Conservation (phyloP, 495 filamentous ascomycete genomes). For the Aspergillus saccharolyticus region DNA sequence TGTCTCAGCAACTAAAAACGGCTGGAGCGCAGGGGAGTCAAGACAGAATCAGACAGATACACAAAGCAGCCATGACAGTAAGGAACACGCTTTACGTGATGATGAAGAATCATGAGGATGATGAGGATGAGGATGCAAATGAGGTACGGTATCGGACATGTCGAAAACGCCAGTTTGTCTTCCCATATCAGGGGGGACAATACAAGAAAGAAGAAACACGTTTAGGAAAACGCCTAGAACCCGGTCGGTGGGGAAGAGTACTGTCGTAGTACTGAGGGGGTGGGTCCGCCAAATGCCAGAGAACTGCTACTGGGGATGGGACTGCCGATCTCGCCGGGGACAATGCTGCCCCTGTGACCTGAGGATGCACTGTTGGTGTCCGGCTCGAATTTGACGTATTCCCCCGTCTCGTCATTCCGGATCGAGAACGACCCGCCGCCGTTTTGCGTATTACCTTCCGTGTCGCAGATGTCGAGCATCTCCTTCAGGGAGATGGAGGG, state of each 20-base stretch:
- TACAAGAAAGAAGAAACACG: not conserved
- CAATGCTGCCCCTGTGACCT: conserved; percentile 39
- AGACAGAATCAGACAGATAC: too few relatives aligned
- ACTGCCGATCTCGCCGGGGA: conserved; percentile 49
- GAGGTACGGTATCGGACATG: too few relatives aligned
- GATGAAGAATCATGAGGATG: too few relatives aligned
- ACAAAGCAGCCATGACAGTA: too few relatives aligned
- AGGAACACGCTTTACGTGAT: too few relatives aligned
- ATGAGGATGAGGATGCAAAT: too few relatives aligned
- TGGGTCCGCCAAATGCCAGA: conserved; percentile 39
- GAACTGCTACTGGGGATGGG: conserved; percentile 41
- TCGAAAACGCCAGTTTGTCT: not conserved
- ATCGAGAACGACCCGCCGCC: conserved; percentile 81
- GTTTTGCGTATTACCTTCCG: conserved; percentile 79
- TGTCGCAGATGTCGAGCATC: conserved; percentile 85
- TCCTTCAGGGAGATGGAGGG: conserved; percentile 60
- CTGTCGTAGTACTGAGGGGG: conserved; percentile 37
- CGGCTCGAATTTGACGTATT: conserved; percentile 60
- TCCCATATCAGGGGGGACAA: too few relatives aligned
- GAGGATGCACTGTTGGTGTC: conserved; percentile 39
- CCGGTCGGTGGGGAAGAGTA: conserved; percentile 37
- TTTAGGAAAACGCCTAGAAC: conserved; percentile 26
- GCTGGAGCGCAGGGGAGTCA: too few relatives aligned
- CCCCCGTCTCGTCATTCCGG: conserved; percentile 45
- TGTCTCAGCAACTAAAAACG: too few relatives aligned